These are phyloP conservation scores for Citrus mangshanensis DNA, from an alignment of 345 rosid genomes.

Conservation along the genomic window DNA sequence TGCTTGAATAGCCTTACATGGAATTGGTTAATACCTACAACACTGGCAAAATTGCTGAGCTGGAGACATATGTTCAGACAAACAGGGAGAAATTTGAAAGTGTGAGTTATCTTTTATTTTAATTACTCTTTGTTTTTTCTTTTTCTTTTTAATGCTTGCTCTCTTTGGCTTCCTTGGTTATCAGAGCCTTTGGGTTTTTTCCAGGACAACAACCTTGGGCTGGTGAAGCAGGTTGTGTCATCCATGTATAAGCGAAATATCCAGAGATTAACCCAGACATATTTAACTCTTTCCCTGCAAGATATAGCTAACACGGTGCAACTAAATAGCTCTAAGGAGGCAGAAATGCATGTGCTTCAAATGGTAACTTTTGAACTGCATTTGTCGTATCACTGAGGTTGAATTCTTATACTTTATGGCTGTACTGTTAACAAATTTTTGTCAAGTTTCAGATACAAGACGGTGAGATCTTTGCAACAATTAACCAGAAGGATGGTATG, in stretches of 20 bases:
- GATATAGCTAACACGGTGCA: slow-evolving; percentile 88
- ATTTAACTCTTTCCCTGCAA: slow-evolving; percentile 93
- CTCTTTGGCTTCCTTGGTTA: slow-evolving; percentile 1
- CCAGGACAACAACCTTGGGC: slow-evolving; percentile 94
- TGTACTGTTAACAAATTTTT: slow-evolving; percentile 2
- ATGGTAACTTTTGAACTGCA: slow-evolving; percentile 53
- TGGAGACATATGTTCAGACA: slow-evolving; percentile 53
- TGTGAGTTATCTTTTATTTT: slow-evolving; percentile 38
- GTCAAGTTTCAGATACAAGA: slow-evolving; percentile 68
- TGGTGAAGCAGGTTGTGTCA: slow-evolving; percentile 87
- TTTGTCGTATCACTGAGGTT: slow-evolving; percentile 12
- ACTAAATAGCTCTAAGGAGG: slow-evolving; percentile 76
- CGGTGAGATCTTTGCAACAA: slow-evolving; percentile 93
- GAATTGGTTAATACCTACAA: slow-evolving; percentile 67
- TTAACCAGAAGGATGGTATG: slow-evolving; percentile 99
- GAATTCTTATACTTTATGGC: neutral
- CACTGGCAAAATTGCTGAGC: slow-evolving; percentile 59
- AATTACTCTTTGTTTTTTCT: neutral
- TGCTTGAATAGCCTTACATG: slow-evolving; percentile 53
- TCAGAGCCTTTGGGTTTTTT: slow-evolving; percentile 18
- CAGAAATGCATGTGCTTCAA: slow-evolving; percentile 97
- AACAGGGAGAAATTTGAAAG: slow-evolving; percentile 56
- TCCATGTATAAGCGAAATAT: slow-evolving; percentile 95
- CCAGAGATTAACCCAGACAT: slow-evolving; percentile 90
- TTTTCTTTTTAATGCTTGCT: neutral